Conservation (phyloP, 176 grass and related monocot genomes). For the Ensete glaucum region DNA sequence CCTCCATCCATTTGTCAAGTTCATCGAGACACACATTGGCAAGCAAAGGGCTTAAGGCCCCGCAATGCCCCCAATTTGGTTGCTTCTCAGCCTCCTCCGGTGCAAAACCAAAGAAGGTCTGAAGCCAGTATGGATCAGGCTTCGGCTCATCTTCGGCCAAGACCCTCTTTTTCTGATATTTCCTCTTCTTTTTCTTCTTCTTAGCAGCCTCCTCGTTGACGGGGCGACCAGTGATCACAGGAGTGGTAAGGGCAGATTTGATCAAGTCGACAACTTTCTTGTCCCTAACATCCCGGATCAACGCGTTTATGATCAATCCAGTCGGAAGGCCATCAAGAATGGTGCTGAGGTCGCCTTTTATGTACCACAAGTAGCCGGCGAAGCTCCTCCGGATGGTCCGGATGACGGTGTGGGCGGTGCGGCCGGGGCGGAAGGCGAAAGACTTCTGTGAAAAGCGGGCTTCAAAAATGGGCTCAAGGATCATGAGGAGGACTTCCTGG, state of each 20-base stretch:
- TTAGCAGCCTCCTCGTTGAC: constrained; percentile 34
- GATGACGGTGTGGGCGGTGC: constrained; percentile 57
- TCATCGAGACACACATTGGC: constrained; percentile 81
- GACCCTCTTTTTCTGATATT: constrained; percentile 91
- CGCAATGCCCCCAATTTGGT: constrained; percentile 85
- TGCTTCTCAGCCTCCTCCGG: constrained; percentile 65
- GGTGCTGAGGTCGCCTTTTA: constrained; percentile 79
- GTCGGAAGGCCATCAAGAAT: constrained; percentile 59
- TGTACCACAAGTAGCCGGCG: constrained; percentile 88
- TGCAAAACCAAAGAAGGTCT: constrained; percentile 91
- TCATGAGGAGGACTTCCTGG: constrained; percentile 81
- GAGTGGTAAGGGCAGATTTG: constrained; percentile 57
- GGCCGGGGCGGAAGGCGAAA: constrained; percentile 84
- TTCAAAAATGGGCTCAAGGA: constrained; percentile 86
- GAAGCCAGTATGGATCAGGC: constrained; percentile 86
- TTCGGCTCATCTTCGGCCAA: constrained; percentile 86
- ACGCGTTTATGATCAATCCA: constrained; percentile 57
- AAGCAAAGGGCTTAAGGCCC: constrained; percentile 67
- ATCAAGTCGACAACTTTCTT: constrained; percentile 81
- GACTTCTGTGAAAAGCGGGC: constrained; percentile 63
- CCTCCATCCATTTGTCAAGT: constrained; percentile 87
- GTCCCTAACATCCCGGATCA: constrained; percentile 79
- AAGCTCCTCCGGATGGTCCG: constrained; percentile 78
- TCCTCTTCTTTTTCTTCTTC: constrained; percentile 80
- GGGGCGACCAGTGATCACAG: constrained; percentile 34